These are phyloP conservation scores for Diplodia intermedia DNA, from an alignment of 2,329 filamentous ascomycete species.

Conservation along the genomic window DNA sequence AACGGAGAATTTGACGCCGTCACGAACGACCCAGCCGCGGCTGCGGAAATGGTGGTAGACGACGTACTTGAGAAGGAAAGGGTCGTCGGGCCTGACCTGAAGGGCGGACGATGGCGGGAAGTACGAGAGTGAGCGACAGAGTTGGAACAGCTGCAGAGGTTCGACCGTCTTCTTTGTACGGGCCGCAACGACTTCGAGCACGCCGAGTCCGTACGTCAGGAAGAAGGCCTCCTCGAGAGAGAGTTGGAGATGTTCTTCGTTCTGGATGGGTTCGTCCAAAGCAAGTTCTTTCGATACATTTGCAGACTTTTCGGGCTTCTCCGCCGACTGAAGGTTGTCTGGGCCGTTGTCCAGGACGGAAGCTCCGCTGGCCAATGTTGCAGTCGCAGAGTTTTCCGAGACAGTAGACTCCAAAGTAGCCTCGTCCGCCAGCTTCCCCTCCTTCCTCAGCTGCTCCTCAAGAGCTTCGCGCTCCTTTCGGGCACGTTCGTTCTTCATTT, in stretches of 20 bases:
- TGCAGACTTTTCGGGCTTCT: conserved; percentile 14
- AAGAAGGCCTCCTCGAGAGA: conserved; percentile 93
- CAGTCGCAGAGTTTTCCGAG: not conserved
- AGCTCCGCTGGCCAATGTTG: not conserved
- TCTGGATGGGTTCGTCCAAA: conserved; percentile 49
- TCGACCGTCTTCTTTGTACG: conserved; percentile 57
- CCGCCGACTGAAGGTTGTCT: not conserved
- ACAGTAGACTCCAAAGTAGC: not conserved
- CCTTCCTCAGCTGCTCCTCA: conserved; percentile 69
- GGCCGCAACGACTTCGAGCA: conserved; percentile 64
- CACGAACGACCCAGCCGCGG: conserved; percentile 90
- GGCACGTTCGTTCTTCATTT: conserved; percentile 92
- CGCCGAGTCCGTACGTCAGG: conserved; percentile 79
- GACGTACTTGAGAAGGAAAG: conserved; percentile 84
- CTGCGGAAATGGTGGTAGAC: conserved; percentile 97
- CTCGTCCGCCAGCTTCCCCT: conserved; percentile 49
- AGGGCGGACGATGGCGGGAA: conserved; percentile 62
- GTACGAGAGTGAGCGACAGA: conserved; percentile 74
- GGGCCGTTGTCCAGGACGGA: not conserved
- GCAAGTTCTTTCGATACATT: not conserved
- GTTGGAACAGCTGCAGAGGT: conserved; percentile 56
- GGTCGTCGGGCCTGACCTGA: conserved; percentile 73
- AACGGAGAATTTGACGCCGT: conserved; percentile 91
- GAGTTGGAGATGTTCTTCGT: conserved; percentile 87
- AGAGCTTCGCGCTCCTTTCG: conserved; percentile 84